These are phyloP conservation scores for Cladosporium phlei DNA, from an alignment of 2,329 filamentous ascomycete species.

Conservation along the genomic window DNA sequence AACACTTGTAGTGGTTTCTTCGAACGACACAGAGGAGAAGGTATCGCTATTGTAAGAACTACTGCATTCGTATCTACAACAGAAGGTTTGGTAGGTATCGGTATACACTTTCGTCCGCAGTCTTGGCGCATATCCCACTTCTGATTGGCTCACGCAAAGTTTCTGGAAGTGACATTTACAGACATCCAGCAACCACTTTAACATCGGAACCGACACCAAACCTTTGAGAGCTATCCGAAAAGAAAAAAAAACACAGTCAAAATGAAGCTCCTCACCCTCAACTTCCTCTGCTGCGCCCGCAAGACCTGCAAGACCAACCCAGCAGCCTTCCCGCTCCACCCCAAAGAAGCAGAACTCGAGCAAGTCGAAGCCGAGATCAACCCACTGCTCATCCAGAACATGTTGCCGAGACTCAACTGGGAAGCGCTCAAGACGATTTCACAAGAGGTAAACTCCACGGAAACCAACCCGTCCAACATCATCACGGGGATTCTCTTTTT, in stretches of 20 bases:
- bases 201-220: too few species aligned
- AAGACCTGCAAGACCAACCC: constrained; percentile 85
- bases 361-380: constrained; percentile 79
- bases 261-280: constrained; percentile 95
- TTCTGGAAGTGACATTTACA: background rate
- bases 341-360: constrained; percentile 84
- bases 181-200: background rate
- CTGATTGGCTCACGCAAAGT: constrained; percentile 11
- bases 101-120: background rate
- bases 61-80: too few species aligned
- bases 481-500: constrained; percentile 30
- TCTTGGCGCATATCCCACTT: background rate
- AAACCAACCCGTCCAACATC: background rate
- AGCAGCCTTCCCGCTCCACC: constrained; percentile 82
- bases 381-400: constrained; percentile 72
- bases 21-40: too few species aligned
- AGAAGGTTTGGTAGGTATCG: too few species aligned
- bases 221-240: background rate
- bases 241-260: background rate
- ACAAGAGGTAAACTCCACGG: constrained; percentile 67
- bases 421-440: constrained; percentile 69
- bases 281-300: constrained; percentile 93
- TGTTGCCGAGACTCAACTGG: constrained; percentile 88
- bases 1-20: too few species aligned
- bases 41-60: too few species aligned